phyloP scores from a whole-genome alignment of 495 filamentous ascomycete species.

The Geopyxis carbonaria region DNA sequence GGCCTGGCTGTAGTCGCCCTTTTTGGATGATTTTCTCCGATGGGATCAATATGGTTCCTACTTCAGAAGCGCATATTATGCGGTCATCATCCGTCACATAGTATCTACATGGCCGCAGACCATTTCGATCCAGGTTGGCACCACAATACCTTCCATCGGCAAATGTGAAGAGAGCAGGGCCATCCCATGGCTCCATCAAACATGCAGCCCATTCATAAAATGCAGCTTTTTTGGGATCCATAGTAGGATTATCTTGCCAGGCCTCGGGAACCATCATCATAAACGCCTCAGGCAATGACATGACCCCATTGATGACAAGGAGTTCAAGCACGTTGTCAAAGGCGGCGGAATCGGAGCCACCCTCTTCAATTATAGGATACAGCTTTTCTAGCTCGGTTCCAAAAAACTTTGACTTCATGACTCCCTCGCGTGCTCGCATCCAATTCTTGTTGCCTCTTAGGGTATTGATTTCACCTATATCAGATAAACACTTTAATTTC shows the following conservation, averaged over 20 bases:
- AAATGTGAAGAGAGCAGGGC: conserved; percentile 94
- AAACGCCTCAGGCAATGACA: conserved; percentile 91
- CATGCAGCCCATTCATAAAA: conserved; percentile 99
- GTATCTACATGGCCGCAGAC: conserved; percentile 90
- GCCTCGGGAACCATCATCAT: conserved; percentile 99
- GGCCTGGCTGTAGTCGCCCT: conserved; percentile 84
- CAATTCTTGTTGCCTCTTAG: conserved; percentile 99
- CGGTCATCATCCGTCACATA: conserved; percentile 97
- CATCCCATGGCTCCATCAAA: conserved; percentile 99
- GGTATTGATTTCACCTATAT: conserved; percentile 79
- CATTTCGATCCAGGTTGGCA: conserved; percentile 96
- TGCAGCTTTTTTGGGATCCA: conserved; percentile 91
- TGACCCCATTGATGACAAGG: conserved; percentile 87
- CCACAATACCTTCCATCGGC: conserved; percentile 95
- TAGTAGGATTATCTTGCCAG: conserved; percentile 85
- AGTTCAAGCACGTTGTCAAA: conserved; percentile 97
- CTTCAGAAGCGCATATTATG: conserved; percentile 96
- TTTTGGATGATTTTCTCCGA: conserved; percentile 86
- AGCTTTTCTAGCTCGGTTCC: conserved; percentile 80
- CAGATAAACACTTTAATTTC: conserved; percentile 25
- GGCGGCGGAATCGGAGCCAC: conserved; percentile 92
- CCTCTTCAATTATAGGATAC: conserved; percentile 93
- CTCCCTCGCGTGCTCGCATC: conserved; percentile 96
- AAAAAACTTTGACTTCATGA: conserved; percentile 84
- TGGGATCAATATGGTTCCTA: conserved; percentile 85